Evolutionary conservation across 176 grass and related monocot species (phyloP), one percentile per base, ranked within the genome.

Genomic region (Echinochloa phyllopogon): DNA sequence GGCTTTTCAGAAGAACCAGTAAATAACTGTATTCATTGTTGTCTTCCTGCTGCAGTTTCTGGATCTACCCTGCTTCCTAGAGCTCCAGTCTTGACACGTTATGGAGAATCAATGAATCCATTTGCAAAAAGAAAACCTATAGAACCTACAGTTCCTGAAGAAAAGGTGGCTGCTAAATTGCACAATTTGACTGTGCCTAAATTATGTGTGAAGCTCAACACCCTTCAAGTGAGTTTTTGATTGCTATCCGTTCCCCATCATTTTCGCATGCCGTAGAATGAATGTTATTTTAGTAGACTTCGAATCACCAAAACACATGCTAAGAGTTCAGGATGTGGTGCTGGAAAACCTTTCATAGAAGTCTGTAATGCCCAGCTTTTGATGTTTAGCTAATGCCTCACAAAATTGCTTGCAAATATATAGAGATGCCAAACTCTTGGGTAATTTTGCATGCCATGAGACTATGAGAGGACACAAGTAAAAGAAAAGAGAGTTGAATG

Each of bases 151-250:
- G 29, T 82, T 73, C 40, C 65, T 57, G 95, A 94, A 57, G 90
- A 91, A 72, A 87, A 85, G 88, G 79, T 92, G 51, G 70, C 33
- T 77, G 75, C 50, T 78, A 88, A 86, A 70, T 68, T 94, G 88
- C 78, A 91, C 72, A 82, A 78, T 65, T 79, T 97, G 78, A 86
- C 86, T 6, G 84, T 91, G 18, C 69, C 69, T 39, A 93, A 93
- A 82, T 84, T 97, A 47, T 97, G 95, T 89, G 92, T 94, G 67
- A 97, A 97, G 89, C 91, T 97, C 47, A 97, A 94, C 80, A 93
- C 95, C 21, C 88, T 97, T 71, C 88, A 92, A 81, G 95, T 91
- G 52, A 94, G 92, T 80, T 83, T 61, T 87, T 65, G 16, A 33
- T 78, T 76, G 45, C n/a, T n/a, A 43, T 41, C 73, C 13, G 38